These are phyloP conservation scores for Microsporum audouinii DNA, from an alignment of 2,329 filamentous ascomycete genomes.

Conservation along the genomic window DNA sequence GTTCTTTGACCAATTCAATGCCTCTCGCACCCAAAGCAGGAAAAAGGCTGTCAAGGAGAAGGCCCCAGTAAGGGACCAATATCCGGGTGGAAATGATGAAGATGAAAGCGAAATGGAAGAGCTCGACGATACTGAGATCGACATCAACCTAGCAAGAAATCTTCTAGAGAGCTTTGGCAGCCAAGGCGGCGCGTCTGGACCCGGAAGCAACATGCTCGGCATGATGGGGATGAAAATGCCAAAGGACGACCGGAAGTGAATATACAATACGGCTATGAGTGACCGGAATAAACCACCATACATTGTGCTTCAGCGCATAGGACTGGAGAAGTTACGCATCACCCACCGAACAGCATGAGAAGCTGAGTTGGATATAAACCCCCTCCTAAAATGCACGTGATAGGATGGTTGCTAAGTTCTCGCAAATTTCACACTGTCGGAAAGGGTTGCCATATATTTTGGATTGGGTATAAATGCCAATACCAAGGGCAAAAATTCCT, in stretches of 20 bases:
- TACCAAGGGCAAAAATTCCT: no score
- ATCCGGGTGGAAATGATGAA: constrained; percentile 17
- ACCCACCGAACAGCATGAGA: neutral
- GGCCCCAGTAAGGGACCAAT: constrained; percentile 13
- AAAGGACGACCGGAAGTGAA: constrained; percentile 49
- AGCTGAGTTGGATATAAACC: neutral
- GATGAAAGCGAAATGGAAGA: constrained; percentile 17
- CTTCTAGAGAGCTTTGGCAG: constrained; percentile 86
- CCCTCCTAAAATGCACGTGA: neutral
- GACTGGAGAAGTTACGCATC: neutral
- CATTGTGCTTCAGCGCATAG: neutral
- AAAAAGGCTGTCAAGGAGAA: constrained; percentile 23
- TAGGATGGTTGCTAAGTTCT: neutral
- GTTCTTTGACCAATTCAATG: constrained; percentile 28
- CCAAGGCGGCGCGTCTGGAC: constrained; percentile 74
- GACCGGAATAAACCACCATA: neutral
- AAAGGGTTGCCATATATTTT: no score
- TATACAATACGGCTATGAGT: neutral
- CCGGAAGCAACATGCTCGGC: constrained; percentile 74
- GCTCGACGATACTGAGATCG: constrained; percentile 54
- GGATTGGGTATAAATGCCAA: no score
- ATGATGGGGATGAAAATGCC: constrained; percentile 77
- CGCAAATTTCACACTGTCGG: no score
- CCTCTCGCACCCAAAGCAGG: constrained; percentile 11
- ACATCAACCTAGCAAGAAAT: constrained; percentile 82